Base-by-base conservation (phyloP, 345 rosid species). In the Camelina laxa region DNA sequence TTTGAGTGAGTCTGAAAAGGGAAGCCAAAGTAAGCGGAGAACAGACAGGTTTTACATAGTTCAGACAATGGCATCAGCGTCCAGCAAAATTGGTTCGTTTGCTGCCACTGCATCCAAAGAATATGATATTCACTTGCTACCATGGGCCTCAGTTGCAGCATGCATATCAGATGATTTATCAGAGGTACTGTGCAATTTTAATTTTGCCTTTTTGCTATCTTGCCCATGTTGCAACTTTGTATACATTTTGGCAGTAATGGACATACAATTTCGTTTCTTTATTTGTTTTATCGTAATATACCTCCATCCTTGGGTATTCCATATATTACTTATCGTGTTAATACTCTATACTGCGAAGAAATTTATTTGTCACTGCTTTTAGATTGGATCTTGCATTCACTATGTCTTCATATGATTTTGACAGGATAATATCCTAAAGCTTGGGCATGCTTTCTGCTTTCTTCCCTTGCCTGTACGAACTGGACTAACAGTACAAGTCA, bases 81-180 rank as follows among this genome's bases (percentile, higher is more conserved):
- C 90, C 64, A 88, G 96, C 49, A 84, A 90, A 75, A 86, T 91
- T 80, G 90, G 82, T 80, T 79, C 87, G 57, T 89, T 91, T 80
- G 90, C 98, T 33, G 88, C 89, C 69, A 81, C 90, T 77, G 98
- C 91, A 45, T 88, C 91, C 75, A 87, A 85, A 83, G 98, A 93
- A 64, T 91, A 91, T 82, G 98, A 91, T 81, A 87, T 93, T 68
- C 94, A 93, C 63, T 81, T 93, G 67, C 82, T 89, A 69, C 98
- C 98, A 22, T 93, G 98, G 98, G 98, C 89, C 54, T 89, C 98
- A 13, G 85, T 89, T 77, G 98, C 98, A 39, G 98, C 98, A 22
- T 91, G 98, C 80, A 60, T 89, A 74, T 86, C 98, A 19, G 85
- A 84, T 67, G 83, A 73, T 80, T 72, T 82, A 71, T 75, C 89